Base-by-base conservation (phyloP, 768 basidiomycete species). In the Leccinum longicurvipes region DNA sequence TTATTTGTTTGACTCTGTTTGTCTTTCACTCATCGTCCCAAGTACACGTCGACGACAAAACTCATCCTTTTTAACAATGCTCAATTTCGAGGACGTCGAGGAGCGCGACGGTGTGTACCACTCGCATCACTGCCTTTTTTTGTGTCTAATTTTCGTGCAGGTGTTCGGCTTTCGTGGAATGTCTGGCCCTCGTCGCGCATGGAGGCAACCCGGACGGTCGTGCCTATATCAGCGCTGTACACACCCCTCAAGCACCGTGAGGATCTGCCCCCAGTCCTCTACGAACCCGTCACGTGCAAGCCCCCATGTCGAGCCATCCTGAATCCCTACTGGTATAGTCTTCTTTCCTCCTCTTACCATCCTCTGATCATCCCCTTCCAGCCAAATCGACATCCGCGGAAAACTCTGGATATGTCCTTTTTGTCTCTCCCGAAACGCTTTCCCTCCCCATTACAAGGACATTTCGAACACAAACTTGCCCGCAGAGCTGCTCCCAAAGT, bases 401-500 rank as follows among this genome's bases (percentile, higher is more conserved):
- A 98, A 98, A 74, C 84, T 99, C 51, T 99, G 97, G 97, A 99
- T 98, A 62, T 99, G 97, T 68, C 97, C 97, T 4, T 98, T 99
- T 78, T 99, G 97, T 75, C 80, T 99, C 51, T 87, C 91, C 32
- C 88, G 97, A 57, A 99, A 98, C 71, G 85, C 95, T 3, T 98
- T 99, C 77, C 97, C 97, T 5, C 91, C 92, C 0, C 96, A 99
- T 72, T 99, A 99, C 81, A 96, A 97, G 76, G 96, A 98, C 70
- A 96, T 99, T 62, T 93, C 94, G 47, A 89, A 89, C 74, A 95
- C 91, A 61, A 98, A 98, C 74, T 82, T 98, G 19, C 97, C 97
- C 49, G 89, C 94, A 14, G 97, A 99, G 71, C 82, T 99, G 28
- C 74, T 98, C 36, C 94, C 96, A 67, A 95, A 97, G 75, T 98